A percentile compares a stretch with the other conserved stretches of the same genome.
phyloP scores from a whole-genome alignment of 164 flowering plant species.

The Warburgia ugandensis region DNA sequence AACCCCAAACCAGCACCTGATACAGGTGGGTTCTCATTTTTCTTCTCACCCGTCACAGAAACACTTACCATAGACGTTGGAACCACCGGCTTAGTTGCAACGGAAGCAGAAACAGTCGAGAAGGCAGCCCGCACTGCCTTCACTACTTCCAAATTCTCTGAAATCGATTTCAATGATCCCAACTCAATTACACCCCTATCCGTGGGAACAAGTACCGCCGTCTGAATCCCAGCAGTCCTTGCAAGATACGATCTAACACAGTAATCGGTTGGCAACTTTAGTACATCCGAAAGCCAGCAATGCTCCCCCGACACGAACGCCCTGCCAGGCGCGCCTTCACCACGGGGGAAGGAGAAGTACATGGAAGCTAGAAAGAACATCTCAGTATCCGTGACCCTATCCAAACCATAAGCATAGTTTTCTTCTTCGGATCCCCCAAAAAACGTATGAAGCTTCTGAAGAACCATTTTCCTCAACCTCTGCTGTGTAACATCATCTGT shows the following conservation, averaged over 20 bases:
- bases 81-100: no score
- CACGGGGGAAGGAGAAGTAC: constrained; percentile 85
- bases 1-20: constrained; percentile 28
- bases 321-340: constrained; percentile 87
- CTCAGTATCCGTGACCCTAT: constrained; percentile 82
- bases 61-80: no score
- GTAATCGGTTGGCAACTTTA: constrained; percentile 46
- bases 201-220: constrained; percentile 75
- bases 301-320: constrained; percentile 61
- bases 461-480: constrained; percentile 74
- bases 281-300: constrained; percentile 57
- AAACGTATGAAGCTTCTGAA: constrained; percentile 64
- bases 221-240: constrained; percentile 73
- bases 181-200: constrained; percentile 86
- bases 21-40: constrained; percentile 23
- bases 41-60: constrained; percentile 39
- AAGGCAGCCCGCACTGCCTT: constrained; percentile 46
- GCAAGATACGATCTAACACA: constrained; percentile 80
- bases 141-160: constrained; percentile 54
- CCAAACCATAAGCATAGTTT: constrained; percentile 64
- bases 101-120: constrained; percentile 20
- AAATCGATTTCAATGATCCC: constrained; percentile 71
- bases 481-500: constrained; percentile 60
- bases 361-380: constrained; percentile 92
- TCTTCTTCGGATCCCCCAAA: constrained; percentile 91